Percentiles rank a stretch among this genome's conserved stretches.
Evolutionary conservation across 768 basidiomycete species (phyloP).

Genomic region (Tylopilus cervinicoccineus): DNA sequence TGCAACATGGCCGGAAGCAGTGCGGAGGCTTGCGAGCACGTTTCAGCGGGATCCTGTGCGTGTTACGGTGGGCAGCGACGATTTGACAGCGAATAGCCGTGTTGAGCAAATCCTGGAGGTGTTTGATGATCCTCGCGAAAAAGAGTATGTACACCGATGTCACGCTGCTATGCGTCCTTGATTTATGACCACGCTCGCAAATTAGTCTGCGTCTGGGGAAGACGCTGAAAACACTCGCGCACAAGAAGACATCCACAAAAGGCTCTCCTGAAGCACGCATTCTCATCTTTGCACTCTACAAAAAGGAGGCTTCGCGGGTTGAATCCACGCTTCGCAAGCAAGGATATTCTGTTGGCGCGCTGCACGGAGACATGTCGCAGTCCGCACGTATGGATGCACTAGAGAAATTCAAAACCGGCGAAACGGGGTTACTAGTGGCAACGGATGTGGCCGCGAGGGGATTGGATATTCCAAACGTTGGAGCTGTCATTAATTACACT

Average conservation of each 20-base stretch:
- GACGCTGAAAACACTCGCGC: slow-evolving; percentile 50
- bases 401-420: slow-evolving; percentile 82
- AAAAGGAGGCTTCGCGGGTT: slow-evolving; percentile 93
- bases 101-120: slow-evolving; percentile 95
- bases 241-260: slow-evolving; percentile 57
- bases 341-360: slow-evolving; percentile 73
- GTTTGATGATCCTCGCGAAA: slow-evolving; percentile 77
- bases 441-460: slow-evolving; percentile 98
- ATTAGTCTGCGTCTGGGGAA: slow-evolving; percentile 56
- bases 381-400: slow-evolving; percentile 78
- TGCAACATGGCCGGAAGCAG: slow-evolving; percentile 97
- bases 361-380: slow-evolving; percentile 93
- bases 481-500: slow-evolving; percentile 93
- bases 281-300: slow-evolving; percentile 94
- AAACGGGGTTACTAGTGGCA: slow-evolving; percentile 81
- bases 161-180: not conserved
- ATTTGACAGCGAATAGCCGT: slow-evolving; percentile 88
- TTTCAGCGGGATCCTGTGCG: slow-evolving; percentile 84
- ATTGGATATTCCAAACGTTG: slow-evolving; percentile 95
- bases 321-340: slow-evolving; percentile 71
- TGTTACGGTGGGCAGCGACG: slow-evolving; percentile 94
- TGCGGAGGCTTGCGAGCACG: slow-evolving; percentile 81
- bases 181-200: not conserved
- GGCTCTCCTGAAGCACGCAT: slow-evolving; percentile 58
- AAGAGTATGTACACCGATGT: slow-evolving; percentile 60